Evolutionary conservation across 345 rosid species (phyloP).

Genomic region (Eucalyptus viminalis): DNA sequence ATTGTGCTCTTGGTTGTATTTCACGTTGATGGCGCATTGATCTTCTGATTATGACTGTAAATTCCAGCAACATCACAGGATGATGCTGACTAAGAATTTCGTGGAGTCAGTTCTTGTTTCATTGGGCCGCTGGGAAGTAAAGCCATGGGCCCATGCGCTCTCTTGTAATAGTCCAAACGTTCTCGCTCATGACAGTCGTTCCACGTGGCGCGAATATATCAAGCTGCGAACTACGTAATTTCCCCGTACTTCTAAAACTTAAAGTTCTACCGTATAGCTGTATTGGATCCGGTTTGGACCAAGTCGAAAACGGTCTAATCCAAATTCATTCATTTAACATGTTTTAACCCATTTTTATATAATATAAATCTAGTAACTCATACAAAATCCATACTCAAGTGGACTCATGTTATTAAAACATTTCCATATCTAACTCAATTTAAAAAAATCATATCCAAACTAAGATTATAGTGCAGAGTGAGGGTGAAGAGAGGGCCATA

Average conservation of each 20-base stretch:
- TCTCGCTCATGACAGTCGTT: background rate
- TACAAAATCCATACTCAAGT: rapidly evolving
- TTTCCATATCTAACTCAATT: no score
- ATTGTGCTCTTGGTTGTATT: background rate
- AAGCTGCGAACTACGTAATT: no score
- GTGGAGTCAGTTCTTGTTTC: background rate
- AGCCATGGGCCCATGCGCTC: background rate
- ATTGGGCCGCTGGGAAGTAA: background rate
- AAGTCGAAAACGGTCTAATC: rapidly evolving
- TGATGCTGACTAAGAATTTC: background rate
- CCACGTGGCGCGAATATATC: background rate
- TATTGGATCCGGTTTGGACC: background rate
- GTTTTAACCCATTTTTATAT: no score
- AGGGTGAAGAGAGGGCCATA: background rate
- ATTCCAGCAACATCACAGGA: background rate
- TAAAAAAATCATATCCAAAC: background rate
- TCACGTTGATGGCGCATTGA: background rate
- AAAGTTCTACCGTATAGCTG: background rate
- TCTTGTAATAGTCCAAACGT: background rate
- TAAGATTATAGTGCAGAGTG: background rate
- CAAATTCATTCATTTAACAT: no score
- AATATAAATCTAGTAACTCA: no score
- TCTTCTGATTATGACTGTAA: background rate
- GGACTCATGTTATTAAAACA: no score
- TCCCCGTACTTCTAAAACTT: background rate